Conservation (phyloP, 306 rosid genomes). For the Canavalia ensiformis region DNA sequence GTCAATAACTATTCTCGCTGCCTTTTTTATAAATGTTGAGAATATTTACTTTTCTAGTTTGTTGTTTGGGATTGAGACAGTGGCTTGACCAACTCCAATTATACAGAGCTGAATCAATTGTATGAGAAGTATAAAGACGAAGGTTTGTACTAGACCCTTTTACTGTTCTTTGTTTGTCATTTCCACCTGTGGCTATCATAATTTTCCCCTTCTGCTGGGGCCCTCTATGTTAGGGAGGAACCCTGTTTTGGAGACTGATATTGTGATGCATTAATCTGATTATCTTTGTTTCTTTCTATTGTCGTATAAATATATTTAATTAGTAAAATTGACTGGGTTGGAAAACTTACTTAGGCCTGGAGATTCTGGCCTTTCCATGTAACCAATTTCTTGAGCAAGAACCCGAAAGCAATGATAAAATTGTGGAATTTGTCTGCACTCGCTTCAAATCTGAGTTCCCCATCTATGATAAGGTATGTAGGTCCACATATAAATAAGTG, state of each 20-base stretch:
- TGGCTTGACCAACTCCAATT: conserved; percentile 81
- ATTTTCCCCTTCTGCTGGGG: background rate
- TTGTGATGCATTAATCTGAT: background rate
- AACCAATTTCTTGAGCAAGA: conserved; percentile 76
- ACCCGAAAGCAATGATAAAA: conserved; percentile 76
- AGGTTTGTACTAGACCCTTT: conserved; percentile 54
- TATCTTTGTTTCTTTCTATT: conserved; percentile 1
- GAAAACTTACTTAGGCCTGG: conserved; percentile 57
- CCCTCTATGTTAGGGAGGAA: background rate
- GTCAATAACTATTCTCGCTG: background rate
- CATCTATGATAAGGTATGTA: conserved; percentile 73
- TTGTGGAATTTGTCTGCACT: conserved; percentile 73
- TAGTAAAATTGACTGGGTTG: conserved; percentile 22
- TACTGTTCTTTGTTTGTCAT: background rate
- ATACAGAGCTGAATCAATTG: conserved; percentile 75
- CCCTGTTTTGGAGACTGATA: conserved; percentile 13
- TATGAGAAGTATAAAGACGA: conserved; percentile 71
- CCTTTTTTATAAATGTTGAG: background rate
- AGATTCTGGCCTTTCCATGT: conserved; percentile 78
- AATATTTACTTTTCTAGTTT: conserved; percentile 9
- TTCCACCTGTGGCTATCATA: background rate
- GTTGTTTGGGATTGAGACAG: conserved; percentile 56
- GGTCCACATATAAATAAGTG: background rate
- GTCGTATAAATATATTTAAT: background rate
- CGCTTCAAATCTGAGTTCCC: conserved; percentile 78